Base-by-base conservation (phyloP, 176 grass and related monocot genomes). In the Saccharum officinarum region DNA sequence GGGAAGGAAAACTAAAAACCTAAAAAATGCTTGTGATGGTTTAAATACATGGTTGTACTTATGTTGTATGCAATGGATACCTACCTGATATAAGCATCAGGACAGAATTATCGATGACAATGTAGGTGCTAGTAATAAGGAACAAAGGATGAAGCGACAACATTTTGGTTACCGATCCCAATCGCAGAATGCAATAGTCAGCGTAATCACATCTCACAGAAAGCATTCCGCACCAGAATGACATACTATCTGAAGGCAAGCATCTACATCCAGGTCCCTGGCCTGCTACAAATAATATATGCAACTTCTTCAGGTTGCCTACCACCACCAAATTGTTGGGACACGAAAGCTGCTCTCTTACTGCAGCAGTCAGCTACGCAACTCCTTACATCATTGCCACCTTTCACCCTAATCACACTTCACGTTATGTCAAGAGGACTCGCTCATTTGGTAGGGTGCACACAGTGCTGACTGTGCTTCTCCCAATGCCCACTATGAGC, bases 401-500 rank as follows among this genome's bases (percentile, higher is more conserved):
- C 14, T 23, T 52, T 52, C 47, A 4, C 47, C 47, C 45, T 33
- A 67, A 85, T 69, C 23, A 10, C 57, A 34, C 17, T 61, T 66
- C 73, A 79, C 18, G 49, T 20, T 41, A 67, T 45, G 64, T 22
- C 83, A 72, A 72, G 22, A 73, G 3, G 4, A 46, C 45, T 50
- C 20, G 49, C 38, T 47, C 54, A 64, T 67, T 42, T 36, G 20
- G 64, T 57, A 13, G 59, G 16, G 72, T 67, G 8, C 25, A 38
- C 42, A 84, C 22, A 75, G 41, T 8, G 18, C 5, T 6, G 39
- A 3, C 9, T 13, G 0, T 14, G 50, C 15, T 59, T 14, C 18
- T 79, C 45, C n/a, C 64, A 46, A 50, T 10, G 9, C n/a, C 20
- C 25, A 59, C 92, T 94, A 97, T 37, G 95, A 94, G 13, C 95